Evolutionary conservation across 495 filamentous ascomycete species (phyloP).

Genomic region (Durotheca rogersii): DNA sequence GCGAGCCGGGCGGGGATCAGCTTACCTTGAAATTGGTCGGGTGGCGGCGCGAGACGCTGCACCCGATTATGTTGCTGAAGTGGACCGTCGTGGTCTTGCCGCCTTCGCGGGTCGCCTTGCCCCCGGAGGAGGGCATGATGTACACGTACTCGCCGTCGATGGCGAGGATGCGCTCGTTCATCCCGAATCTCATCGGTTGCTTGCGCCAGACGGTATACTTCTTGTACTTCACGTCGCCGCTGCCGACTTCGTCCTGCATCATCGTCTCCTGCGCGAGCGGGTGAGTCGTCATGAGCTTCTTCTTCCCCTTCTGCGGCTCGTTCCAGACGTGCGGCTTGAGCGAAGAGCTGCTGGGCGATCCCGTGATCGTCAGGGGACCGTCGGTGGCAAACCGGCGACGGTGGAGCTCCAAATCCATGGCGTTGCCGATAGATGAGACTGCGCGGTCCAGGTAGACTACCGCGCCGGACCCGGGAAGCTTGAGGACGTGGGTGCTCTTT

Average conservation of each 20-base stretch:
- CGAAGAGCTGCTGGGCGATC: slow-evolving; percentile 76
- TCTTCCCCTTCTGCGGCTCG: slow-evolving; percentile 65
- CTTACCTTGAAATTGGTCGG: slow-evolving; percentile 84
- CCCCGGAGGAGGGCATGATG: slow-evolving; percentile 71
- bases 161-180: slow-evolving; percentile 77
- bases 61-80: slow-evolving; percentile 89
- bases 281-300: slow-evolving; percentile 65
- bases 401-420: slow-evolving; percentile 81
- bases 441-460: slow-evolving; percentile 81
- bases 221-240: slow-evolving; percentile 63
- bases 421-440: slow-evolving; percentile 82
- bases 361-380: slow-evolving; percentile 70
- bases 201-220: slow-evolving; percentile 92
- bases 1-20: slow-evolving; percentile 2
- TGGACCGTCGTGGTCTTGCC: slow-evolving; percentile 87
- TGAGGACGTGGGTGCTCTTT: slow-evolving; percentile 84
- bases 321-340: slow-evolving; percentile 72
- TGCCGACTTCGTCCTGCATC: slow-evolving; percentile 68
- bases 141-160: slow-evolving; percentile 97
- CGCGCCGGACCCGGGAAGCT: slow-evolving; percentile 79
- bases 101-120: slow-evolving; percentile 58
- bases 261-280: slow-evolving; percentile 69
- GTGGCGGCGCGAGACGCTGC: slow-evolving; percentile 87
- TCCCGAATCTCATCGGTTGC: slow-evolving; percentile 88
- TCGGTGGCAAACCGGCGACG: slow-evolving; percentile 82